A percentile compares a stretch with the other conserved stretches of the same genome.
phyloP scores from a whole-genome alignment of 768 basidiomycete genomes.

The Infundibulicybe gibba region DNA sequence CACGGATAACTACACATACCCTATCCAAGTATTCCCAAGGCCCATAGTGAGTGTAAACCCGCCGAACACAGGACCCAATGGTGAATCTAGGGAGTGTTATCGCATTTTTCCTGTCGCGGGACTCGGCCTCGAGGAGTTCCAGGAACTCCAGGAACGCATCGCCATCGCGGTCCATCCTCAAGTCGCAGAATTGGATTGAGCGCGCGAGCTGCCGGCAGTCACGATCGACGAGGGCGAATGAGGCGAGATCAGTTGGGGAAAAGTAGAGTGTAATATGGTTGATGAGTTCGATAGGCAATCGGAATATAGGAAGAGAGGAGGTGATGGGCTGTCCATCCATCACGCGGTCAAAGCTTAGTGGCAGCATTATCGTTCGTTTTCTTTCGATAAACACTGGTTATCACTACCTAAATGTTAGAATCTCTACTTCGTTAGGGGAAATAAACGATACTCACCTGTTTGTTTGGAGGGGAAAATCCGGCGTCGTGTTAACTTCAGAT shows the following conservation, averaged over 20 bases:
- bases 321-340: conserved; percentile 10
- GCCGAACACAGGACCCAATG: conserved; percentile 17
- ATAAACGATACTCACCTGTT: too few species aligned
- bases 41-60: conserved; percentile 8
- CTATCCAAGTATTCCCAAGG: conserved; percentile 1
- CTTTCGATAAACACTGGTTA: too few species aligned
- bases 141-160: conserved; percentile 7
- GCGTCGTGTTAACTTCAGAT: too few species aligned
- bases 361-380: background rate
- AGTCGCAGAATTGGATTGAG: conserved; percentile 15
- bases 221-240: conserved; percentile 20
- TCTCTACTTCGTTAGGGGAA: too few species aligned
- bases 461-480: too few species aligned
- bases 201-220: conserved; percentile 21
- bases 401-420: too few species aligned
- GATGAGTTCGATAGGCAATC: conserved; percentile 23
- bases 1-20: conserved; percentile 8
- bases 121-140: conserved; percentile 5
- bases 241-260: conserved; percentile 15
- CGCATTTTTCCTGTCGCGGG: background rate
- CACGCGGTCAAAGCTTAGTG: conserved; percentile 20
- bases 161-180: conserved; percentile 14
- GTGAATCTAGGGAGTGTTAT: background rate
- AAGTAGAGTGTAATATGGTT: conserved; percentile 18
- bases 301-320: conserved; percentile 19